A percentile compares a stretch with the other conserved stretches of the same genome.
Conservation (phyloP, 139 green algal species). For the Monoraphidium neglectum region DNA sequence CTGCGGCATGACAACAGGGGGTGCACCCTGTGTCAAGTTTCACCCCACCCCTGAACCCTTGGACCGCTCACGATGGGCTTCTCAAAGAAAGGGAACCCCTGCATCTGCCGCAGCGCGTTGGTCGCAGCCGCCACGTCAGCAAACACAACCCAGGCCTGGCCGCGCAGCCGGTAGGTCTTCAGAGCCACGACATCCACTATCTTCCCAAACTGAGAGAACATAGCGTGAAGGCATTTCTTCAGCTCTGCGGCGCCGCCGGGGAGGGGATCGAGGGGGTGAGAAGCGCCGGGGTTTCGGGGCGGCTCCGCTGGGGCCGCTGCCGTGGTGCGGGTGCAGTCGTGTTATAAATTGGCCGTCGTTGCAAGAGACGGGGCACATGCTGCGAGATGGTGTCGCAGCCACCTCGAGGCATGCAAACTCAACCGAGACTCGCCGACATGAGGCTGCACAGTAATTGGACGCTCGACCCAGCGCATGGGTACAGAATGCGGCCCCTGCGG, state of each 20-base stretch:
- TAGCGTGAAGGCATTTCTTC: slow-evolving; percentile 89
- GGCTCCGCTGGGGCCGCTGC: not conserved
- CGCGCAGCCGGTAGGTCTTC: slow-evolving; percentile 87
- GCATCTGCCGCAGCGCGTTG: slow-evolving; percentile 87
- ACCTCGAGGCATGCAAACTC: too few species aligned
- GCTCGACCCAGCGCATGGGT: too few species aligned
- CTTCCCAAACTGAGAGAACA: slow-evolving; percentile 97
- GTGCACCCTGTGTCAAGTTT: too few species aligned
- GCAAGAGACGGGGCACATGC: not conserved
- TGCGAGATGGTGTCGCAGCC: not conserved
- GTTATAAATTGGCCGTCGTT: not conserved
- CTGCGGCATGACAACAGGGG: too few species aligned
- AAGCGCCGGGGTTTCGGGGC: not conserved
- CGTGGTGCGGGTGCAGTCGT: too few species aligned
- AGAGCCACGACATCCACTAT: slow-evolving; percentile 92
- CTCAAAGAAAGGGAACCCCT: slow-evolving; percentile 97
- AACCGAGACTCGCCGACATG: too few species aligned
- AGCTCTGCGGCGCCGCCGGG: slow-evolving; percentile 75
- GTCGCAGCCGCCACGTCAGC: slow-evolving; percentile 77
- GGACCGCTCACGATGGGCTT: slow-evolving; percentile 87
- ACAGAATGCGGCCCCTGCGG: too few species aligned
- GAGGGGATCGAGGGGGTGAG: not conserved
- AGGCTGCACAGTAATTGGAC: too few species aligned
- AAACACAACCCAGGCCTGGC: slow-evolving; percentile 98
- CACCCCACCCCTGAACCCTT: not conserved